Conservation (phyloP, 2,329 filamentous ascomycete genomes). For the Fusarium falciforme region DNA sequence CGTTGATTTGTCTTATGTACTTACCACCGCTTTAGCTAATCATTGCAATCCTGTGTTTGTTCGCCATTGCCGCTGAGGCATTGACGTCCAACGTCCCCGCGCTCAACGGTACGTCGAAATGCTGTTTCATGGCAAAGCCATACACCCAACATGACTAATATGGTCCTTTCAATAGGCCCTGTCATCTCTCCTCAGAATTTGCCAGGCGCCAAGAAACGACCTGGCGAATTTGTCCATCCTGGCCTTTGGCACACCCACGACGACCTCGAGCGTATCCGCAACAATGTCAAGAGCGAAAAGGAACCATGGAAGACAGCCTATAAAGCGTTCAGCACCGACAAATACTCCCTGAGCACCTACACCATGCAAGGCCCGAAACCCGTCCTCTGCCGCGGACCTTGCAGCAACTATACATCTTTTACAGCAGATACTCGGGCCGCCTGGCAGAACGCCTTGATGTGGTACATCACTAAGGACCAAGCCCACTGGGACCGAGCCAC, state of each 20-base stretch:
- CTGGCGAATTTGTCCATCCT: conserved; percentile 44
- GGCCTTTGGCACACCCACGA: conserved; percentile 50
- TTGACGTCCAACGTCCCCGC: neutral
- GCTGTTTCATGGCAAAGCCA: neutral
- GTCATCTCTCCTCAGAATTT: neutral
- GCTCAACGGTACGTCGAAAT: neutral
- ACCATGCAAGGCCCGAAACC: conserved; percentile 46
- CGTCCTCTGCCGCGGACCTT: conserved; percentile 46
- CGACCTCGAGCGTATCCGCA: conserved; percentile 46
- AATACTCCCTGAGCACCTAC: conserved; percentile 29
- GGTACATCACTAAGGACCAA: conserved; percentile 54
- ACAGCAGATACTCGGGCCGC: conserved; percentile 51
- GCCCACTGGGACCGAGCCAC: conserved; percentile 49
- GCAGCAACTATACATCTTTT: conserved; percentile 52
- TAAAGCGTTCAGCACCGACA: neutral
- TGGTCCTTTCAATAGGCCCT: neutral
- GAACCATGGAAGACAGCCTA: conserved; percentile 15
- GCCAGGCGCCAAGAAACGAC: neutral
- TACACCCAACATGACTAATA: neutral
- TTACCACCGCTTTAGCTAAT: neutral
- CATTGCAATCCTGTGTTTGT: neutral
- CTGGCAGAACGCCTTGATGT: conserved; percentile 56
- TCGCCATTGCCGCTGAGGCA: neutral
- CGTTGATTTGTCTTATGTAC: neutral
- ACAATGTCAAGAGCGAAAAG: conserved; percentile 33